Conservation (phyloP, 179 eudicot species). For the Carnegiea gigantea region DNA sequence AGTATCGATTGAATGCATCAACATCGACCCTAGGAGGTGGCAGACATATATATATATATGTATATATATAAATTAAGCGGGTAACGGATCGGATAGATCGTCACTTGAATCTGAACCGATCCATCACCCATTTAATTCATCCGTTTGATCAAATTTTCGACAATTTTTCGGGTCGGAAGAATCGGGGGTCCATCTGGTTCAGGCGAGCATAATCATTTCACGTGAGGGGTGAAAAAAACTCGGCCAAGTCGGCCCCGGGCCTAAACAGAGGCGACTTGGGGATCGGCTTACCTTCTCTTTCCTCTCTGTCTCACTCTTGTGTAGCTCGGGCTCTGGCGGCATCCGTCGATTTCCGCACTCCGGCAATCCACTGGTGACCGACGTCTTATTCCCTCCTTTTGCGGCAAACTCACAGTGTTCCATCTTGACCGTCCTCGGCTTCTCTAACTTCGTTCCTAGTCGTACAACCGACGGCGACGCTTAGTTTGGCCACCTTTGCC, state of each 20-base stretch:
- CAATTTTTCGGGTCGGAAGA: too few relatives aligned
- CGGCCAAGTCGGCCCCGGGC: background rate
- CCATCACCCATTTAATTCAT: too few relatives aligned
- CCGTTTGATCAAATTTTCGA: too few relatives aligned
- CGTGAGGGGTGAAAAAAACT: background rate
- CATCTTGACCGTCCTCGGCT: background rate
- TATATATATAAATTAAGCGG: too few relatives aligned
- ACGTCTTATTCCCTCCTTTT: background rate
- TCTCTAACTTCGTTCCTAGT: background rate
- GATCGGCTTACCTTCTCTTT: background rate
- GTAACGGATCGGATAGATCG: too few relatives aligned
- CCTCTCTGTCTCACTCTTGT: background rate
- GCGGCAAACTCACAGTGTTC: background rate
- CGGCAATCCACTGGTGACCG: background rate
- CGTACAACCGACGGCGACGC: background rate
- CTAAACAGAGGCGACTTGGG: background rate
- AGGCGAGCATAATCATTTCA: background rate
- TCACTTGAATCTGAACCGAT: too few relatives aligned
- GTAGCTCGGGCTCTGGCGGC: background rate
- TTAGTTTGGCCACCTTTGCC: background rate
- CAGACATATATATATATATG: too few relatives aligned
- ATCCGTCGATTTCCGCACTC: background rate
- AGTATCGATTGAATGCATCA: too few relatives aligned
- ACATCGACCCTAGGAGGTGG: too few relatives aligned
- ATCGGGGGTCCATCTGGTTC: too few relatives aligned